A percentile compares a stretch with the other conserved stretches of the same genome.
These are phyloP conservation scores for Fusarium sp. DNA, from an alignment of 2,329 filamentous ascomycete species.

Conservation along the genomic window DNA sequence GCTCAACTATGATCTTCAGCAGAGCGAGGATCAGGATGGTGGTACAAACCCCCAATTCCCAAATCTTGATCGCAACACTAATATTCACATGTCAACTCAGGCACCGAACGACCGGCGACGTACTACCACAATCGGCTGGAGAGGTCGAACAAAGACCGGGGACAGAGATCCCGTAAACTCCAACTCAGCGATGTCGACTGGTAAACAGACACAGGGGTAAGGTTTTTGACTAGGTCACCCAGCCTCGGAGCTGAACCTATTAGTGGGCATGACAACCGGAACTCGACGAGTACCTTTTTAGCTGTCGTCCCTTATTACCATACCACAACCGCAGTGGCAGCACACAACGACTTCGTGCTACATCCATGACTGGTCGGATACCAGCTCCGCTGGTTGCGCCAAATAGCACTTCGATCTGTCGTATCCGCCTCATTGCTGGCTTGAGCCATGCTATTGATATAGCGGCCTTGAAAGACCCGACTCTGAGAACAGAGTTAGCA, in stretches of 20 bases:
- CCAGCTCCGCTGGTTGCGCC: background rate
- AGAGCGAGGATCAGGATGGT: constrained; percentile 86
- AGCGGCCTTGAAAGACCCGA: background rate
- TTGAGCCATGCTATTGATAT: background rate
- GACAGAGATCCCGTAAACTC: constrained; percentile 88
- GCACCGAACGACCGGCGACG: constrained; percentile 62
- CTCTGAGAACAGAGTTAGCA: background rate
- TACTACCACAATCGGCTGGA: constrained; percentile 69
- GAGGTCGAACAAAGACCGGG: constrained; percentile 71
- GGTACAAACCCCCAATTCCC: constrained; percentile 49
- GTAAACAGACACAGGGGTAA: constrained; percentile 65
- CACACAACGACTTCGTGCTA: background rate
- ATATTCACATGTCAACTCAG: constrained; percentile 65
- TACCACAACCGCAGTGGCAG: constrained; percentile 7
- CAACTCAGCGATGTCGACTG: constrained; percentile 98
- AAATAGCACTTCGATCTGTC: background rate
- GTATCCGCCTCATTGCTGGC: background rate
- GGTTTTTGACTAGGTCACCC: constrained; percentile 29
- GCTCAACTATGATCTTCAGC: constrained; percentile 93
- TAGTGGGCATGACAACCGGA: constrained; percentile 23
- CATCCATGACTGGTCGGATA: background rate
- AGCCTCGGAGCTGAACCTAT: constrained; percentile 19
- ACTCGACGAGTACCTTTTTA: constrained; percentile 6
- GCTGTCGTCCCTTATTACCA: constrained; percentile 1
- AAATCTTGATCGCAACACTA: constrained; percentile 49